Base-by-base conservation (phyloP, 208 protist species). In the Trypanosoma melophagium region DNA sequence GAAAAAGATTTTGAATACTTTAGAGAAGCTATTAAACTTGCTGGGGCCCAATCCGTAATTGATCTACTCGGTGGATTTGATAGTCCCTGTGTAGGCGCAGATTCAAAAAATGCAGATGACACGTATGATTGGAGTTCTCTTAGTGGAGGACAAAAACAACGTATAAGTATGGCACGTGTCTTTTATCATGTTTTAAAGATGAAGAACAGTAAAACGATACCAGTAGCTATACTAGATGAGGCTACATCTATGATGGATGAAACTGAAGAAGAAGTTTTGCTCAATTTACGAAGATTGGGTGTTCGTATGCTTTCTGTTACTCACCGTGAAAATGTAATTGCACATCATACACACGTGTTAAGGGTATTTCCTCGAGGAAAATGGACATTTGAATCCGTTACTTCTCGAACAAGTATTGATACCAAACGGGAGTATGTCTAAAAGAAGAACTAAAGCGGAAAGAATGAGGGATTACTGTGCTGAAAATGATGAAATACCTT, bases 181-280 rank as follows among this genome's bases (percentile, higher is more conserved):
- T 96, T 94, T 76, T 96, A 90, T 68, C 84, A 91, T 52, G 75
- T 89, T 5, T 57, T 96, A 22, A 54, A 54, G 56, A 88, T 85
- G 73, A 79, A 93, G 52, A 78, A 83, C 41, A 78, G 56, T 22
- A 73, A 79, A 50, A 59, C 75, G 41, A 83, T 74, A 17, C 86
- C 82, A 0, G 76, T 95, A 0, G 89, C 81, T 17, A 79, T 96
- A 7, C 64, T 94, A 12, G 91, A 96, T 70, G 91, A 96, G 71
- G 80, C 89, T 1, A 94, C 91, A 7, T 93, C 86, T 10, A 93
- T 91, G 87, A 93, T 96, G 87, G 87, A 93, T 66, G 87, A 93
- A 44, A 91, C 85, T 45, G 85, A 92, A 75, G 79, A 93, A 72
- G 82, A 89, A 54, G 86, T 96, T 16, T 60, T 96, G 47, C 84